Base-by-base conservation (phyloP, 2,329 filamentous ascomycete species). In the Raffaelea ambrosiae region DNA sequence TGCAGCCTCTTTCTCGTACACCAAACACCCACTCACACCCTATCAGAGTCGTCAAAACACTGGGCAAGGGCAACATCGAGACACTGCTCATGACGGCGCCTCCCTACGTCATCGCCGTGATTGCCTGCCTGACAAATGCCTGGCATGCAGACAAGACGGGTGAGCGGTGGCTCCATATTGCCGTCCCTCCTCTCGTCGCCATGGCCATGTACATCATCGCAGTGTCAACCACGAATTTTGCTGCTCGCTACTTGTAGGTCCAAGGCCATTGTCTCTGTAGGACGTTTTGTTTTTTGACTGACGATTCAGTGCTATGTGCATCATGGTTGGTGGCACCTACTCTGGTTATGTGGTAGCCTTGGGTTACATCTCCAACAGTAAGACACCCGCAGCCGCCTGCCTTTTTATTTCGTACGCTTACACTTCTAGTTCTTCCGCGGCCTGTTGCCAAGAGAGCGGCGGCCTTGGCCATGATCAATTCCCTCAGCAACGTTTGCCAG, bases 41-140 rank as follows among this genome's bases (percentile, higher is more conserved):
- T 7, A 54, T 55, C 0, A 58, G 51, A 5, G 57, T 59, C 41
- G 55, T 59, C 29, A 50, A 50, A 16, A 51, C 53, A 0, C 49
- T 57, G 2, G 55, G 53, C 5, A 44, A 57, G 47, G 31, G 22
- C 35, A 57, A 50, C 9, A 63, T 59, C 14, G 54, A 60, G 29
- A 61, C 62, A 3, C 57, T 64, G 3, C 51, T 61, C 5, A 60
- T 64, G 4, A 62, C 60, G 0, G 58, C 60, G 5, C 58, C 58
- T 2, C 58, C 58, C 1, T 60, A 59, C 46, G 40, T 60, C 5
- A 19, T 59, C 11, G 54, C 51, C 4, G 51, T 56, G 3, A 19
- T 43, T 11, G 50, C 52, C 14, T 1, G 48, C 53, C n/a, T 54
- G 53, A 26, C 35, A 39, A 39, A 44, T n/a, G 31, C 43, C 13